Evolutionary conservation across 106 monocot genomes (phyloP), one percentile per base, ranked within the genome.

Genomic region (Dactylorhiza incarnata): DNA sequence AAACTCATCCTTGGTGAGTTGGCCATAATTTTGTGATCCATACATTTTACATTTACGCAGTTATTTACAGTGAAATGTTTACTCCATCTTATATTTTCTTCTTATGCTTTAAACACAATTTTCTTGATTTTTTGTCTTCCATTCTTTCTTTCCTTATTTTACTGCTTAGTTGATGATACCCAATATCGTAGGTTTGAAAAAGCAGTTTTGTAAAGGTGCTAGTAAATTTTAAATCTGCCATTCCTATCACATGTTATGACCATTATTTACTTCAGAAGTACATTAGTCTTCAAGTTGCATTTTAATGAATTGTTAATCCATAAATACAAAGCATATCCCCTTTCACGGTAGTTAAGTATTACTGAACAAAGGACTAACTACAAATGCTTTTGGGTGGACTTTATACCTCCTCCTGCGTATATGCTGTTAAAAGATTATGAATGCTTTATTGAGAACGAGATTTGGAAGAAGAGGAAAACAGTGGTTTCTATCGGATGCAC

Each of bases 1-100:
- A 99, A 99, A 71, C 82, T 99, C 10, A 91, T 94, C 69, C 91
- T 99, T 73, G 99, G 99, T 94, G 68, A 84, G 84, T 78, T 45
- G 9, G 2, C 53, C 11, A 45, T 45, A 62, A 48, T 48, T 59
- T 26, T 7, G 22, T 58, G 19, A 20, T 11, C 1, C 5, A 58
- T 58, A 58, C 15, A 54, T 54, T 16, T 54, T 16, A n/a, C 55
- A 55, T 19, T 55, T 55, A 0, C 5, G 6, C n/a, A 55, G 15
- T 55, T 55, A 58, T 19, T 20, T 58, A 20, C 7, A 58, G 58
- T 58, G 22, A 22, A 58, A 58, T 19, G 56, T n/a, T 56, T 7
- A 19, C 63, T 63, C n/a, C 63, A 63, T 63, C 63, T 63, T 25
- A 62, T 23, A 17, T 62, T 63, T 9, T 63, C 25, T 9, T 63